Percentiles rank a stretch among this genome's conserved stretches.
Conservation (phyloP, 225 moss, liverwort and hornwort species). For the Anthoceros angustus region DNA sequence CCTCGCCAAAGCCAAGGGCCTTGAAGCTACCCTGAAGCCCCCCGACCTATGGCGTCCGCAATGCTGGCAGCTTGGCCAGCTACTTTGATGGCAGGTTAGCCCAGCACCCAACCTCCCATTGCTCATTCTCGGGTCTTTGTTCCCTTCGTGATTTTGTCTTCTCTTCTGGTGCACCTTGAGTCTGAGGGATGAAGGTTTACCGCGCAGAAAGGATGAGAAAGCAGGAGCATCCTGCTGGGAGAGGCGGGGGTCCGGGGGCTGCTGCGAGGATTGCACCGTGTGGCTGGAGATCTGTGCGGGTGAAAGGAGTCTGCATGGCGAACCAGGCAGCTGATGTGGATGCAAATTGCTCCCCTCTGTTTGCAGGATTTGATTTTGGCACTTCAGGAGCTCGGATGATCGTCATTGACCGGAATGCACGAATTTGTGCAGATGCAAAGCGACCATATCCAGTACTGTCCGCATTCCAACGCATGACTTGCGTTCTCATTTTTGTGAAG, state of each 20-base stretch:
- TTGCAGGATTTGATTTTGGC: constrained; percentile 24
- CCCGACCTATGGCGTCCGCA: too few relatives aligned
- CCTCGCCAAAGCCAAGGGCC: too few relatives aligned
- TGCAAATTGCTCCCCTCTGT: constrained; percentile 1
- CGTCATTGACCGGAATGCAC: constrained; percentile 13
- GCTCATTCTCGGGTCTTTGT: too few relatives aligned
- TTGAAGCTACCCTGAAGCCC: too few relatives aligned
- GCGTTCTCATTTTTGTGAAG: not conserved
- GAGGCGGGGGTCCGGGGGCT: not conserved
- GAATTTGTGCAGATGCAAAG: constrained; percentile 18
- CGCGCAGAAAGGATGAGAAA: not conserved
- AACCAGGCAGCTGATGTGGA: not conserved
- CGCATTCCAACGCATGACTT: not conserved
- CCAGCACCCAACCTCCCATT: too few relatives aligned
- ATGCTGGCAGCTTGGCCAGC: too few relatives aligned
- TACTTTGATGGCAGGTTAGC: too few relatives aligned
- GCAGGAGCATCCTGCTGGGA: not conserved
- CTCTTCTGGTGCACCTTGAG: not conserved
- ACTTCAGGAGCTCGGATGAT: constrained; percentile 22
- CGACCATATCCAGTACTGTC: constrained; percentile 11
- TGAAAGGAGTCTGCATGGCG: not conserved
- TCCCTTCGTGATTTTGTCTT: too few relatives aligned
- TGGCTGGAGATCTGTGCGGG: not conserved
- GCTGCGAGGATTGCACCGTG: not conserved
- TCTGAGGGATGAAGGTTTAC: not conserved